Base-by-base conservation (phyloP, 257 asterid species). In the Salvia rosmarinus region DNA sequence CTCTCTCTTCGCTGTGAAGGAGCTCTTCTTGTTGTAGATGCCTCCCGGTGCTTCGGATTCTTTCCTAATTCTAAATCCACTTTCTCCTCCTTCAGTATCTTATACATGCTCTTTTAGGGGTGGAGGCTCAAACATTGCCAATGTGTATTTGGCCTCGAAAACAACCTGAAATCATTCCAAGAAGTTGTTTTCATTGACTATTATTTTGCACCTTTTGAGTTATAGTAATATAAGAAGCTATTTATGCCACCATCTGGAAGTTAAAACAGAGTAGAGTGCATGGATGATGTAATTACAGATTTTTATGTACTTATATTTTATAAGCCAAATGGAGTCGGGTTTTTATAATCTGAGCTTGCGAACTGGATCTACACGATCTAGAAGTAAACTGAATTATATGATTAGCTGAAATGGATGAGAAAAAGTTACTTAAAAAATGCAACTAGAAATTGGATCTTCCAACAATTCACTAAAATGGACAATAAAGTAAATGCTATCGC, bases 71-170 rank as follows among this genome's bases (percentile, higher is more conserved):
- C 35, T 4, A 2, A 40, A 17, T 47, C 55, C 21, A 32, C 21
- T 34, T 64, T 32, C 21, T n/a, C 23, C 42, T 25, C 34, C 11
- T 39, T 66, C 51, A 43, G 56, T 21, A 7, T 56, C 49, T 49
- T 40, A 9, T 77, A 40, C 66, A 62, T 75, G 60, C 51, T 71
- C 74, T 78, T 82, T 40, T 73, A 94, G 99, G 99, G 67, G 99
- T 95, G 82, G 99, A 95, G 85, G 99, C 99, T 61, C 99, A 95
- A 80, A 95, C 99, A 51, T 84, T 95, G 99, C 99, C 64, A 95
- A 95, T 82, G 95, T 94, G 77, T 95, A 95, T 83, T 79, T 95
- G 81, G 99, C 99, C 51, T 73, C 91, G 99, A 95, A 82, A 91
- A 86, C 91, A 89, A 91, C 85, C 99, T 71, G 99, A 95, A 81